Evolutionary conservation across 805 yeast genomes (phyloP).

Genomic region (Nakazawaea molendinolei): DNA sequence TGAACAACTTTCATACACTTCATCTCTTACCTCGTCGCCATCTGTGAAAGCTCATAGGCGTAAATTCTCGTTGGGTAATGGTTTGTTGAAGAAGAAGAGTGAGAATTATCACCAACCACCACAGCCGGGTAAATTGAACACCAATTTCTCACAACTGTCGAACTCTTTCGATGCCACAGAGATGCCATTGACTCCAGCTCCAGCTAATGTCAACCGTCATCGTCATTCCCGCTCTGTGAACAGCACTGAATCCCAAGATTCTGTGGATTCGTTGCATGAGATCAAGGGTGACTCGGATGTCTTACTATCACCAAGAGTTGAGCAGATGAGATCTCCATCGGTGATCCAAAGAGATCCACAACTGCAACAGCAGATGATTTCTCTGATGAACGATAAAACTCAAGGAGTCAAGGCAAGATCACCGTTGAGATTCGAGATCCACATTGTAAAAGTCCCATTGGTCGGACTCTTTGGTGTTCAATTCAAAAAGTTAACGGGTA

Average conservation of each 20-base stretch:
- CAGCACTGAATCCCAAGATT: constrained; percentile 53
- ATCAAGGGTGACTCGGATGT: constrained; percentile 48
- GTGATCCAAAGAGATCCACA: constrained; percentile 15
- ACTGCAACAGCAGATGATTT: too few relatives aligned
- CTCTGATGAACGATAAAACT: constrained; percentile 7
- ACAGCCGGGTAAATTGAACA: constrained; percentile 17
- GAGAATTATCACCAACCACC: constrained; percentile 20
- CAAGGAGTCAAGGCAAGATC: constrained; percentile 29
- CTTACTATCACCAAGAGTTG: constrained; percentile 53
- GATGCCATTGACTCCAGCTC: constrained; percentile 32
- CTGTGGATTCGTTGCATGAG: constrained; percentile 50
- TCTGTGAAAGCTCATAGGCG: constrained; percentile 42
- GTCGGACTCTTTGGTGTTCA: constrained; percentile 91
- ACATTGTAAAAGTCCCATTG: constrained; percentile 85
- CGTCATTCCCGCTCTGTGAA: constrained; percentile 23
- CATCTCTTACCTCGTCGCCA: constrained; percentile 11
- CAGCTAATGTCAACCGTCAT: constrained; percentile 28
- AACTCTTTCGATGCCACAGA: constrained; percentile 27
- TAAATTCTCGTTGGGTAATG: constrained; percentile 57
- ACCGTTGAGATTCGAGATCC: constrained; percentile 85
- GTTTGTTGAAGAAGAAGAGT: constrained; percentile 47
- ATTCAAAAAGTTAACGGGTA: constrained; percentile 87
- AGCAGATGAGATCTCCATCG: constrained; percentile 31
- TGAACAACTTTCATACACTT: constrained; percentile 15
- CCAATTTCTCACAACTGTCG: constrained; percentile 45